These are phyloP conservation scores for Oryza glaberrima DNA, from an alignment of 176 grass and related monocot genomes.

Conservation along the genomic window DNA sequence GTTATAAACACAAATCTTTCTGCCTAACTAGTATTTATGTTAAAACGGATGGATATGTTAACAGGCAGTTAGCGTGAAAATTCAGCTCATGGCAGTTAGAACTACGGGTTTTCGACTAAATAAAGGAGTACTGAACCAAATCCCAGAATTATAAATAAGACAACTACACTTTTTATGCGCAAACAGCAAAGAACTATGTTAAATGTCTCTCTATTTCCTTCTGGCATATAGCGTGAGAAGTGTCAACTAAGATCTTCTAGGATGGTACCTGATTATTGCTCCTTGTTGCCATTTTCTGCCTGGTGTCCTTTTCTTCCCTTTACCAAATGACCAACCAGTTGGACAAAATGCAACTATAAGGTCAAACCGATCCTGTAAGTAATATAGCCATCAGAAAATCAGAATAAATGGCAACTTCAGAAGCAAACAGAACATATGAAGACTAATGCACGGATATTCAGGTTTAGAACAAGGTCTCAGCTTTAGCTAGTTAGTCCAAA, in stretches of 20 bases:
- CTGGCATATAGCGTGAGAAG: not conserved
- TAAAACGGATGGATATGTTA: not conserved
- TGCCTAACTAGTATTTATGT: not conserved
- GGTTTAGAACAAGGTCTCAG: slow-evolving; percentile 3
- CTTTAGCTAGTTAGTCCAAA: not conserved
- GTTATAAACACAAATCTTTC: not conserved
- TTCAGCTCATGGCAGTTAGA: not conserved
- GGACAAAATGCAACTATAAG: slow-evolving; percentile 95
- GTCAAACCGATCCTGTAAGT: slow-evolving; percentile 65
- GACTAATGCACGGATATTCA: not conserved
- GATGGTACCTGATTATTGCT: slow-evolving; percentile 77
- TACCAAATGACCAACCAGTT: slow-evolving; percentile 92
- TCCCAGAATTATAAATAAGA: not conserved
- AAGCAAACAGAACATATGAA: not conserved
- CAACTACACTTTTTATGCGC: not conserved
- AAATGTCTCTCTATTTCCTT: not conserved
- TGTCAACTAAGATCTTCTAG: slow-evolving; percentile 13
- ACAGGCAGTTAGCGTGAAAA: not conserved
- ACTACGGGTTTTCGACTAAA: not conserved
- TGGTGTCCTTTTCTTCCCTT: slow-evolving; percentile 86
- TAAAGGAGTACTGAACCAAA: not conserved
- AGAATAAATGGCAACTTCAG: not conserved
- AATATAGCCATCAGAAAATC: slow-evolving; percentile 47
- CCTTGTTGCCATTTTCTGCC: slow-evolving; percentile 90
- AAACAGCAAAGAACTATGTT: not conserved